These are phyloP conservation scores for Candida montana DNA, from an alignment of 805 yeast species.

Conservation along the genomic window DNA sequence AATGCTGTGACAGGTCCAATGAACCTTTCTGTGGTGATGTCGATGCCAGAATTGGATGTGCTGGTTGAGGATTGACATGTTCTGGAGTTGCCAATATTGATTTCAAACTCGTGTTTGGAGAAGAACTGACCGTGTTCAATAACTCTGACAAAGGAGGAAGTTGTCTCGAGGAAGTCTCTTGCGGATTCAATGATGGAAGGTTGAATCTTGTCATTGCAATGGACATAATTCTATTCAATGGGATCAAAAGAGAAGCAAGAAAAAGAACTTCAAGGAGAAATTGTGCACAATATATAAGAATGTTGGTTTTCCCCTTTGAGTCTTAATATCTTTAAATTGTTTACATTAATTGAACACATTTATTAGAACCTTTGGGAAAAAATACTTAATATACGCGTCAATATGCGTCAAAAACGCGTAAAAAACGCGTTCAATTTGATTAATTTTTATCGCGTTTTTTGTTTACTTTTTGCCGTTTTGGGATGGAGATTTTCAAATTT, in stretches of 20 bases:
- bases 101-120: not conserved
- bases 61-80: not conserved
- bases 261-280: not conserved
- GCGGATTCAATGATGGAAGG: conserved; percentile 2
- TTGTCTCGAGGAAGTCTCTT: not conserved
- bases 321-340: conserved; percentile 7
- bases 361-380: too few relatives aligned
- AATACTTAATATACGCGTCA: not conserved
- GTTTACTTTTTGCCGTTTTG: conserved; percentile 9
- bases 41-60: conserved; percentile 2
- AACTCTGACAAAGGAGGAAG: conserved; percentile 5
- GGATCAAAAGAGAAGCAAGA: not conserved
- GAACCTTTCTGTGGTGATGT: conserved; percentile 12
- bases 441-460: not conserved
- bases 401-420: not conserved
- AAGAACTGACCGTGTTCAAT: not conserved
- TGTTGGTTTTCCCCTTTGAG: not conserved
- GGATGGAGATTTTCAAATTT: too few relatives aligned
- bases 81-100: not conserved
- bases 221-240: conserved; percentile 7
- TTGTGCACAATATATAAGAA: not conserved
- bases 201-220: not conserved
- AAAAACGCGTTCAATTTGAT: not conserved
- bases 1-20: conserved; percentile 8
- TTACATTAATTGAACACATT: conserved; percentile 9